Evolutionary conservation across 176 grass and related monocot genomes (phyloP), one percentile per base, ranked within the genome.

Genomic region (Neostapfia colusana): DNA sequence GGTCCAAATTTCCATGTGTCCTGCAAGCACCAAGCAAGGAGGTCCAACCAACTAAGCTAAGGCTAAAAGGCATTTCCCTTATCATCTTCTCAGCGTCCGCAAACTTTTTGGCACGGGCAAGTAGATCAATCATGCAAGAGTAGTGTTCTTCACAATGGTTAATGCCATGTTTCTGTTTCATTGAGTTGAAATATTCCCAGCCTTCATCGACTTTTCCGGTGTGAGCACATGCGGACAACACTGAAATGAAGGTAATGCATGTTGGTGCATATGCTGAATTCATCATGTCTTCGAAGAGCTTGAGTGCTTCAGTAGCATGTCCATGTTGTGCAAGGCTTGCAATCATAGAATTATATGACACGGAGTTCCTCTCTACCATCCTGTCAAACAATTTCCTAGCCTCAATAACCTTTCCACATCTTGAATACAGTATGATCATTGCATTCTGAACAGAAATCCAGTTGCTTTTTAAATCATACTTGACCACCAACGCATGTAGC

Each of bases 261-360:
- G 85, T 87, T 17, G 79, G 85, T 42, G 8, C 46, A 49, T 72
- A 58, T 17, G 39, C 49, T n/a, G 66, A 76, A 58, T 60, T 39
- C 15, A 87, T 59, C 85, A 87, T 82, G 28, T 58, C 79, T 46
- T 77, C n/a, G n/a, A 87, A 82, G 23, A 72, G 72, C 49, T 20
- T 67, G 46, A 82, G 62, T 66, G 73, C 85, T 63, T 82, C 79
- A 27, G 39, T 36, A 26, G 79, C 79, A 73, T 72, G 49, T 21
- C 85, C 85, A 60, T 87, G 85, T 36, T 87, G 79, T 71, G 79
- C 73, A 50, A 82, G 76, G 44, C 78, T 79, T 4, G 73, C 79
- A 16, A 87, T 87, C 67, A 87, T 87, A 0, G 85, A 82, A 58
- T 87, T 87, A 58, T 82, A 87, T 1, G 85, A 87, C 14, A 87